Evolutionary conservation across 768 basidiomycete species (phyloP), one percentile per base, ranked within the genome.

Genomic region (Imleria badia): DNA sequence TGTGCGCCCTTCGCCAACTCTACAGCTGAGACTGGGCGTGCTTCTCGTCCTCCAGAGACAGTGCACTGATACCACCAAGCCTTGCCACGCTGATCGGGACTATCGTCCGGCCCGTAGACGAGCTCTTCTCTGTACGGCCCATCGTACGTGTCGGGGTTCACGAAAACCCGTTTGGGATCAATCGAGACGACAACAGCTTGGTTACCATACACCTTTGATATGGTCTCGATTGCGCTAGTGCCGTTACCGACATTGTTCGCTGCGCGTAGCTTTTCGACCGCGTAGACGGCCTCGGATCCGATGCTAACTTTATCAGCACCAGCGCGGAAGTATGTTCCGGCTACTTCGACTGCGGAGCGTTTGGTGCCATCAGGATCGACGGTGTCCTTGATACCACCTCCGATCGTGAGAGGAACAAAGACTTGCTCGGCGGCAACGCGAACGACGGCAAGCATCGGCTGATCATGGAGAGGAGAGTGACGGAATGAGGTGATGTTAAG

Each of bases 41-140:
- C 60, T 68, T 94, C 89, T 30, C 97, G 85, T 14, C 97, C 97
- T 36, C 97, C 96, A 1, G 87, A 90, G 44, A 98, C 90, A 12
- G 97, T 98, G 72, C 97, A 98, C 68, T 95, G 94, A 72, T 99
- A 99, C 97, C 96, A 98, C 94, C 97, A 98, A 40, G 85, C 87
- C 66, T 83, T 86, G 40, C 83, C 86, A 49, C 78, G 74, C 59
- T 89, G 89, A 53, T 76, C 81, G 9, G 75, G 68, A 9, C 73
- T 72, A 53, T 78, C 76, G 4, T 73, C 68, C 51, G 69, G 72
- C 34, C 75, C 77, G 33, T 65, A 60, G 26, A 91, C 70, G 20
- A 91, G 70, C 66, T 92, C 90, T 29, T 76, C 72, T 60, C 69
- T 77, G 72, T 86, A 85, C 10, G 86, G 84, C 3, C 89, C 91